Evolutionary conservation across 1,284 basidiomycete genomes (phyloP), one percentile per base, ranked within the genome.

Genomic region (Cryptococcus sp.): DNA sequence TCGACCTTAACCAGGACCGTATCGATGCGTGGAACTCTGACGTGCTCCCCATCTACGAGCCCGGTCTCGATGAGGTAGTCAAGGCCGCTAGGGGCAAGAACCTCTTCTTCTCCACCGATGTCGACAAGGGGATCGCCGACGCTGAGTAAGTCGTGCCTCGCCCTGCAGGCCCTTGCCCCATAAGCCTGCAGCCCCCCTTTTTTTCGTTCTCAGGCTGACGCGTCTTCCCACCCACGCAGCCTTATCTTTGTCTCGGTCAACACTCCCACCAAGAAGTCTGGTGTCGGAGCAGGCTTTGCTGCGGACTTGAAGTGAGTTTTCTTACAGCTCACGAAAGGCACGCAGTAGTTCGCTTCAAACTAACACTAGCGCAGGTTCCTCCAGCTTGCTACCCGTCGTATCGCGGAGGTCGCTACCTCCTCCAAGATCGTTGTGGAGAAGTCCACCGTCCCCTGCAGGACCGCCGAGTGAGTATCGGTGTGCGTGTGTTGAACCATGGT

Each of bases 371-470:
- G 9, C 58, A 96, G 92, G 81, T 97, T 93, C 79, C 89, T 98
- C 65, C 95, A 98, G 75, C 85, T 89, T 28, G 95, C 94, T 43
- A 98, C 96, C 40, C 91, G 95, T 64, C 89, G 89, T 65, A 98
- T 98, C 67, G 95, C 96, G 44, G 85, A 85, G 52, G 88, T 98
- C 56, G 89, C 96, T 38, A 88, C 82, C 38, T 85, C 89, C 7
- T 89, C 86, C 77, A 98, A 98, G 82, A 98, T 99, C 71, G 95
- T 99, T 63, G 94, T 99, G 56, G 96, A 99, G 76, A 99, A 99
- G 79, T 98, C 95, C 18, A 99, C 95, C 3, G 95, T 99, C 28
- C 95, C 95, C 38, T 98, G 94, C 80, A 87, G 95, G 63, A 99
- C 95, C 9, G 95, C 95, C 59, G 91, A 96, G 77, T 77, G 50